phyloP scores from a whole-genome alignment of 805 yeast genomes.

The Metschnikowia bowlesiae region DNA sequence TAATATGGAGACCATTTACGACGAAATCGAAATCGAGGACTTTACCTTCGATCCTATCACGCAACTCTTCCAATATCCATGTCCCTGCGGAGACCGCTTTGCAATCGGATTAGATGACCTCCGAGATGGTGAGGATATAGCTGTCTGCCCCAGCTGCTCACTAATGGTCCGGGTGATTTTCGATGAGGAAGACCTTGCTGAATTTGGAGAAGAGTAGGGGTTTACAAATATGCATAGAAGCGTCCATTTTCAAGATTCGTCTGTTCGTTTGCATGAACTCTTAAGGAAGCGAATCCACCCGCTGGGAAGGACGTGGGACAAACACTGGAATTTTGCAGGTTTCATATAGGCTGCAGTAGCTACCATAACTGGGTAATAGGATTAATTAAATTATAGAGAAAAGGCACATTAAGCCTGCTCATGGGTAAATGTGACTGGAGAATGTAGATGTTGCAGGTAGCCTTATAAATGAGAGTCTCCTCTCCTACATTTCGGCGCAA shows the following conservation, averaged over 20 bases:
- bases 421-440: not conserved
- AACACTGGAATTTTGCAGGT: not conserved
- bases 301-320: not conserved
- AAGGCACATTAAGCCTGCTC: not conserved
- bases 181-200: conserved; percentile 58
- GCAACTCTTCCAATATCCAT: conserved; percentile 85
- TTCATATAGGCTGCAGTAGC: not conserved
- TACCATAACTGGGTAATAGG: not conserved
- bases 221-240: no score
- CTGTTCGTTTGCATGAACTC: no score
- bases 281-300: not conserved
- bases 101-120: conserved; percentile 83
- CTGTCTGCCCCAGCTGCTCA: conserved; percentile 95
- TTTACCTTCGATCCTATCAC: conserved; percentile 84
- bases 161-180: conserved; percentile 88
- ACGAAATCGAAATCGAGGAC: conserved; percentile 95
- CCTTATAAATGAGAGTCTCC: no score
- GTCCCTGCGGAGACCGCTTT: conserved; percentile 97
- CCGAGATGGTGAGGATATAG: conserved; percentile 86
- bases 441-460: no score
- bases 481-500: no score
- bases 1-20: conserved; percentile 65
- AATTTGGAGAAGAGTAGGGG: conserved; percentile 23
- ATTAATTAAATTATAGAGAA: not conserved
- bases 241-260: no score